Conservation (phyloP, 352 stramenopile species). For the Thalassiosira livingstoniorum region DNA sequence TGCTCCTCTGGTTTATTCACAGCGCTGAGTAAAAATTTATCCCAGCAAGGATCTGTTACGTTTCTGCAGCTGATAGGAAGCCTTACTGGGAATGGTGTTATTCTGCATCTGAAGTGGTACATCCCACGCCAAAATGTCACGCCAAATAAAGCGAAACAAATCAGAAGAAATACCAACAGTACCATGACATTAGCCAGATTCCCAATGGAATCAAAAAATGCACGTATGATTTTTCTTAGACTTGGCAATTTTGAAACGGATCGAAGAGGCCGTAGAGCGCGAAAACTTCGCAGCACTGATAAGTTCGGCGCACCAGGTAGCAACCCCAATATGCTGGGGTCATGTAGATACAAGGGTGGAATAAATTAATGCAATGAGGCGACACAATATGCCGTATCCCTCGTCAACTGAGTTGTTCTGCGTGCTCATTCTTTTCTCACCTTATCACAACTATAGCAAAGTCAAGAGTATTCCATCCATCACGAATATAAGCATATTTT, state of each 20-base stretch:
- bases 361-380: too few species aligned
- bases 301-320: constrained; percentile 57
- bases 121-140: constrained; percentile 67
- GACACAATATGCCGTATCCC: too few species aligned
- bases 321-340: constrained; percentile 55
- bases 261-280: constrained; percentile 56
- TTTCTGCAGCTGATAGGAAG: constrained; percentile 60
- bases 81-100: constrained; percentile 66
- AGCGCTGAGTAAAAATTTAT: constrained; percentile 46
- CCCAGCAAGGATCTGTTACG: constrained; percentile 51
- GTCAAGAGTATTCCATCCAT: constrained; percentile 66
- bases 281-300: constrained; percentile 40
- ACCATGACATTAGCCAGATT: constrained; percentile 69
- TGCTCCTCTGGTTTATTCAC: constrained; percentile 47
- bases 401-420: too few species aligned
- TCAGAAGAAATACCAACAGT: constrained; percentile 64
- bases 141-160: constrained; percentile 66
- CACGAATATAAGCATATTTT: constrained; percentile 55
- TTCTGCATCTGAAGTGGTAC: constrained; percentile 61
- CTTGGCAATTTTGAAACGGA: constrained; percentile 59
- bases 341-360: too few species aligned
- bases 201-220: constrained; percentile 46
- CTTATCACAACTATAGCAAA: constrained; percentile 55
- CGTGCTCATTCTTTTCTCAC: too few species aligned
- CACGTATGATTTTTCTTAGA: constrained; percentile 56